Base-by-base conservation (phyloP, 441 rosid species). In the Cnidoscolus chayamansa region DNA sequence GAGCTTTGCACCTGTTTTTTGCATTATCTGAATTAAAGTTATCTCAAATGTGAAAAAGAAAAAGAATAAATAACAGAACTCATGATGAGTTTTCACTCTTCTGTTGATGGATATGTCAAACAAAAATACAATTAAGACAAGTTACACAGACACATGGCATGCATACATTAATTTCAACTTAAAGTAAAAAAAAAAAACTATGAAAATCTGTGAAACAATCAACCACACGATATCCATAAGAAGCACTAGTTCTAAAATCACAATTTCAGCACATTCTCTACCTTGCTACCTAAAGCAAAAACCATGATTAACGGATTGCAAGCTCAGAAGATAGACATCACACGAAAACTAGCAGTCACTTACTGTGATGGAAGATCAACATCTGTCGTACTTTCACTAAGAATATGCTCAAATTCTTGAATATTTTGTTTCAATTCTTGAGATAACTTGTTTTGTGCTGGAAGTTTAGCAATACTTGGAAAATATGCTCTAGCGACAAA, bases 401-500 rank as follows among this genome's bases (percentile, higher is more conserved):
- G 85, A 80, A 92, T 76, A 31, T 83, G 92, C 88, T 95, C 99
- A 59, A 95, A 68, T 67, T 92, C 98, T 87, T 92, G 99, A 81
- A 95, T 95, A 79, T 86, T 92, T 80, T 87, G 96, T 82, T 68
- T 91, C 84, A 95, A 49, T 81, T 89, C 98, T 70, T 77, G 88
- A 71, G 97, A 79, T 74, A 95, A 82, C 78, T 82, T 84, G 79
- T 72, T 84, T 76, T 90, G 91, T 63, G 86, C 78, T 76, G 91
- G 95, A 80, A 91, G 87, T 78, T 95, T 95, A 60, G 99, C 98
- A 80, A 94, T 86, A 68, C 82, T 95, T 45, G 99, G 98, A 81
- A 80, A 95, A 82, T 95, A 95, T 78, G 99, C 90, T 81, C 99
- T 87, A 74, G 97, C 97, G 63, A 87, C 93, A 78, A 95, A 95